Percentiles rank a stretch among this genome's conserved stretches.
Conservation (phyloP, 306 rosid genomes). For the Trifolium fragiferum region DNA sequence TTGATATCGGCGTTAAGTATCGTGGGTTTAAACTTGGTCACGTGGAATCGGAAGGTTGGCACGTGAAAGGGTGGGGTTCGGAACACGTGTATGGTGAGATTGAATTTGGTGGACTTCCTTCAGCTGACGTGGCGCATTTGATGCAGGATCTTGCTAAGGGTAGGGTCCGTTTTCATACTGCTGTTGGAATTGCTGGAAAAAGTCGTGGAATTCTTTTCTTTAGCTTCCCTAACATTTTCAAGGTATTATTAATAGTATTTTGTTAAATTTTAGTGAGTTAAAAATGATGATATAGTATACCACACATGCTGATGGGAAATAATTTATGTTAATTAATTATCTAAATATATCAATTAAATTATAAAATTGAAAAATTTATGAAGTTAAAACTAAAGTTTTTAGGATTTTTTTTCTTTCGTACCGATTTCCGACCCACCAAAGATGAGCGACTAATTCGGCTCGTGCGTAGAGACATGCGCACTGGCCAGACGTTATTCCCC, state of each 20-base stretch:
- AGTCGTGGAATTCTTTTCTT: slow-evolving; percentile 49
- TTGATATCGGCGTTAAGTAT: slow-evolving; percentile 61
- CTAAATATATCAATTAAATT: too few species aligned
- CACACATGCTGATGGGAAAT: too few species aligned
- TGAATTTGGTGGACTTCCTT: slow-evolving; percentile 50
- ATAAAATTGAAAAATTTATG: too few species aligned
- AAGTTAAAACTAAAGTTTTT: too few species aligned
- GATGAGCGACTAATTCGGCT: too few species aligned
- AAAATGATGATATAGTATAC: too few species aligned
- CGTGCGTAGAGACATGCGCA: too few species aligned
- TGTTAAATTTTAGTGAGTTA: too few species aligned
- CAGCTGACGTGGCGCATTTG: slow-evolving; percentile 58
- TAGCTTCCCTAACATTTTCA: slow-evolving; percentile 40
- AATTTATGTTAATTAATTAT: too few species aligned
- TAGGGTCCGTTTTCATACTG: slow-evolving; percentile 49
- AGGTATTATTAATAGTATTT: slow-evolving; percentile 42
- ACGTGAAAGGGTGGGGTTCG: slow-evolving; percentile 58
- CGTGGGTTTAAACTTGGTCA: slow-evolving; percentile 67
- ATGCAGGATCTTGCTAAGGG: slow-evolving; percentile 66
- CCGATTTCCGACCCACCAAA: too few species aligned
- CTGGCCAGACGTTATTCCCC: too few species aligned
- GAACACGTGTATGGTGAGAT: slow-evolving; percentile 59
- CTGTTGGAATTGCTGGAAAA: slow-evolving; percentile 51
- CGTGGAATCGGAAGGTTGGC: slow-evolving; percentile 52
- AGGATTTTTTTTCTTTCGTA: too few species aligned